Percentiles rank a stretch among this genome's conserved stretches.
phyloP scores from a whole-genome alignment of 140 eudicot species.

The Ambrosia hybrid region DNA sequence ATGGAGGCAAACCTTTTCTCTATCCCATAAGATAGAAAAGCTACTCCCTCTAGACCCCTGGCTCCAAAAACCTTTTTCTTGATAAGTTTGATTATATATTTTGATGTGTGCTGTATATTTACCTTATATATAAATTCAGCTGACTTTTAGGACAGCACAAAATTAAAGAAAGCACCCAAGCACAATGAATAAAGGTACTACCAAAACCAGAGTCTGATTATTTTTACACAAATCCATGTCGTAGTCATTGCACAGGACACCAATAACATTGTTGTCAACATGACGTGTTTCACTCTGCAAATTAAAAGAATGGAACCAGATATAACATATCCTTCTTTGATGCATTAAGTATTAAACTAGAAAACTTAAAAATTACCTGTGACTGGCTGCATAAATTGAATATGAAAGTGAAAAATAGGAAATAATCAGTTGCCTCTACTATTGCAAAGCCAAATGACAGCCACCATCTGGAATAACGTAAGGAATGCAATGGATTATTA shows the following conservation, averaged over 20 bases:
- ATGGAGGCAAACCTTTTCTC: too few relatives aligned
- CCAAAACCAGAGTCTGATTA: conserved; percentile 94
- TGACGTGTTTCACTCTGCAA: conserved; percentile 76
- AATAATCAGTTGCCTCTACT: conserved; percentile 71
- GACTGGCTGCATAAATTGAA: conserved; percentile 80
- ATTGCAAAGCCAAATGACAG: conserved; percentile 85
- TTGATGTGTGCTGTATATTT: not conserved
- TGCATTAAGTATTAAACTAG: not conserved
- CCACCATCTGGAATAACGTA: conserved; percentile 79
- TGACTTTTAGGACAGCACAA: not conserved
- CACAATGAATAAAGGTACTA: conserved; percentile 32
- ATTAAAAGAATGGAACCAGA: conserved; percentile 2
- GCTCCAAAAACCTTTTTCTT: too few relatives aligned
- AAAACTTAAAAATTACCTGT: conserved; percentile 48
- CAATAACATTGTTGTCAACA: conserved; percentile 70
- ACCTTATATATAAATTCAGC: not conserved
- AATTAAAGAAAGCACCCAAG: not conserved
- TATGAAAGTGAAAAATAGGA: conserved; percentile 84
- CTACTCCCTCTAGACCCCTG: too few relatives aligned
- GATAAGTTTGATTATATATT: too few relatives aligned
- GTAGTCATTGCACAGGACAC: conserved; percentile 95
- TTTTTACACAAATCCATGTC: conserved; percentile 91
- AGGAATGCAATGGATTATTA: conserved; percentile 19
- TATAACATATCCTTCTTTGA: conserved; percentile 3
- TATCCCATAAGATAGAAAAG: too few relatives aligned